Base-by-base conservation (phyloP, 2,329 filamentous ascomycete species). In the Pseudogymnoascus sp. region DNA sequence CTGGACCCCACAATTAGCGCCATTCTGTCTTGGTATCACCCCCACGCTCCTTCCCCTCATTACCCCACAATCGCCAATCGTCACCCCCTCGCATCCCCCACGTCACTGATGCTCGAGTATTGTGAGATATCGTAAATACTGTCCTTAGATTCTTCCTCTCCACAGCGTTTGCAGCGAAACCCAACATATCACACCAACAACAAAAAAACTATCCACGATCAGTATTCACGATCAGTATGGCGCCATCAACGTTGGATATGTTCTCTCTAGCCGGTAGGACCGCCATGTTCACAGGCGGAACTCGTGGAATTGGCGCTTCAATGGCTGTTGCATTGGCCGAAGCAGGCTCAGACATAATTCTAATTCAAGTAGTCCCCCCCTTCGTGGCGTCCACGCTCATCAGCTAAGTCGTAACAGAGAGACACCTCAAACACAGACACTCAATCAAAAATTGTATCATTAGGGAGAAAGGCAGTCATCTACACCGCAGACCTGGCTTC, bases 401-500 rank as follows among this genome's bases (percentile, higher is more conserved):
- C 9, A 33, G 31, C 31, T 33, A 11, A 33, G 7, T 33, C 31
- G 31, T 33, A 33, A 33, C 31, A 59, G 46, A 33, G 61, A 17
- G 60, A 62, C 37, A 26, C 7, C 19, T 33, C 11, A 9, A 56
- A 62, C 42, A 17, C 23, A 19, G 61, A 72, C 31, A 91, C 88
- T n/a, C 83, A 85, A 69, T 71, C 82, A 31, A 78, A 80, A 15
- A 80, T 91, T 70, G 81, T 84, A 70, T 77, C 80, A 50, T 81
- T 90, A 15, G 86, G 85, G 65, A 85, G 88, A 67, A 85, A 82
- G 70, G 83, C 80, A 35, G 76, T 74, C 66, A 84, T 90, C 71
- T 89, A 89, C 78, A 83, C 80, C 2, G 84, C 84, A 11, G 88
- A 92, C 75, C 83, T 91, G 19, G 78, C 83, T 40, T 83, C 80